A percentile compares a stretch with the other conserved stretches of the same genome.
Conservation (phyloP, 176 grass and related monocot genomes). For the Oryza glaberrima region DNA sequence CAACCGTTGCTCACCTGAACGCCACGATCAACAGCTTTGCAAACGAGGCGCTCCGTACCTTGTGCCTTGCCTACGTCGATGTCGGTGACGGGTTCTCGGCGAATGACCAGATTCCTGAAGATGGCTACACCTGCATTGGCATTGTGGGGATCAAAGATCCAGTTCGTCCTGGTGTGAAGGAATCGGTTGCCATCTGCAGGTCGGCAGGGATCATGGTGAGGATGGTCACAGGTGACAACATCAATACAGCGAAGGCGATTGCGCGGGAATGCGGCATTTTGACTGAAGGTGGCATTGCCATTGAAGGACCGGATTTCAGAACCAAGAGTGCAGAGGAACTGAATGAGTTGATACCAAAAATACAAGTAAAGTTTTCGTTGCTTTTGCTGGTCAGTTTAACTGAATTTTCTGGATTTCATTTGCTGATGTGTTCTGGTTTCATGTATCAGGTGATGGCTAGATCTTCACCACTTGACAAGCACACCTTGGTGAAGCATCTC, state of each 20-base stretch:
- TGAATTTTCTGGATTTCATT: conserved; percentile 5
- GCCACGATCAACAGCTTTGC: conserved; percentile 81
- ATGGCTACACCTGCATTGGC: conserved; percentile 88
- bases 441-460: conserved; percentile 87
- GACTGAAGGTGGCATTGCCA: conserved; percentile 82
- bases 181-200: conserved; percentile 89
- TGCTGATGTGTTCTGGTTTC: conserved; percentile 29
- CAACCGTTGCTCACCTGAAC: conserved; percentile 55
- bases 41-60: conserved; percentile 86
- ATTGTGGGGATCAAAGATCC: conserved; percentile 98
- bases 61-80: conserved; percentile 92
- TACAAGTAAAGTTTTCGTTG: conserved; percentile 63
- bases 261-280: conserved; percentile 96
- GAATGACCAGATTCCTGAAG: conserved; percentile 62
- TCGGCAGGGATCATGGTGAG: conserved; percentile 91
- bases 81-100: conserved; percentile 59
- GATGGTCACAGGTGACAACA: conserved; percentile 99
- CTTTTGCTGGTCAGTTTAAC: conserved; percentile 4
- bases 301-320: conserved; percentile 91
- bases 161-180: conserved; percentile 87
- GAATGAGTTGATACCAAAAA: conserved; percentile 70
- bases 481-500: conserved; percentile 89
- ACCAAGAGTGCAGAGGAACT: conserved; percentile 69
- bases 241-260: conserved; percentile 96
- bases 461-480: conserved; percentile 93